Base-by-base conservation (phyloP, 768 basidiomycete species). In the Collybia sordida region DNA sequence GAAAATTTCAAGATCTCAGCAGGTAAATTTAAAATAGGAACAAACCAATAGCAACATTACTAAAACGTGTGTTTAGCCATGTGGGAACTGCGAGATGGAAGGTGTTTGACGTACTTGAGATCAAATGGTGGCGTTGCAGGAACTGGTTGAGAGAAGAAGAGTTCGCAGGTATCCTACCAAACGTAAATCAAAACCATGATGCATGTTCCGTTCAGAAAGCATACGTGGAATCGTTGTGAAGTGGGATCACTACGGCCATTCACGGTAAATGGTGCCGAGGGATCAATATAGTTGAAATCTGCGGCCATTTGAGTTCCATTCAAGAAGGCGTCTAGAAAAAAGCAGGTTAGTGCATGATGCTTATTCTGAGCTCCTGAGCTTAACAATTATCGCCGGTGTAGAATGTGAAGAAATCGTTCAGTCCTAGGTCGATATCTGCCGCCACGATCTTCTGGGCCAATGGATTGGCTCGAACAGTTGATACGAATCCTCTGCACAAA, bases 401-500 rank as follows among this genome's bases (percentile, higher is more conserved):
- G 66, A 73, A 79, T 1, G 67, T 58, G 15, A 71, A 52, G 1
- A 50, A 21, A 25, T 53, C 64, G 38, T 73, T 64, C 5, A 77
- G 54, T 0, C 75, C 72, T 27, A 74, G 64, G 2, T 65, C 69
- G 38, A 85, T 82, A 55, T 78, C 75, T 2, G 74, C 70, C 11
- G 71, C 71, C 8, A 85, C 66, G 35, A 86, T 81, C 62, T 81
- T 83, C 54, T 79, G 74, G 2, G 85, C 83, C 4, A 86, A 72
- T 4, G 75, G 66, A 53, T 79, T 83, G 6, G 73, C 82, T 21
- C 83, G 77, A 21, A 64, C 66, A 7, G 74, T 76, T 2, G 82
- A 79, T 43, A 79, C 70, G 64, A 83, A 85, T 3, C 83, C 82
- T 3, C 82, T 84, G 50, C 15, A 18, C 24, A 42, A 22, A 22